A percentile compares a stretch with the other conserved stretches of the same genome.
Conservation (phyloP, 352 stramenopile species). For the Pythium vanterpoolii region DNA sequence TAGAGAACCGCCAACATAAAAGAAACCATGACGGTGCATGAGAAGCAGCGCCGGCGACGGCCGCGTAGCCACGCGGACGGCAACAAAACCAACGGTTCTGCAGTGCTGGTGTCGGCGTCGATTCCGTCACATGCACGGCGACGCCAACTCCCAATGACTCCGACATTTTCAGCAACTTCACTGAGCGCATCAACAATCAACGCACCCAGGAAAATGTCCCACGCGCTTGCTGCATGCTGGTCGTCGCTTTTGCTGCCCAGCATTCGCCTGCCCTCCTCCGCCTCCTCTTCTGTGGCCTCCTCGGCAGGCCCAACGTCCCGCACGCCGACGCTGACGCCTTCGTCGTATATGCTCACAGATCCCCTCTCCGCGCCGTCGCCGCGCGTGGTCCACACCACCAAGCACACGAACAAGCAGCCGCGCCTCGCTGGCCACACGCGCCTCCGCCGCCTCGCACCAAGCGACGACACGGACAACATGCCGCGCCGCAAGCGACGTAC, state of each 20-base stretch:
- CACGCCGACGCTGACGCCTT: slow-evolving; percentile 15
- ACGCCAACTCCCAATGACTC: neutral
- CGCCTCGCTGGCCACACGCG: slow-evolving; percentile 1
- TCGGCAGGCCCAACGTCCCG: slow-evolving; percentile 8
- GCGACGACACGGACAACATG: slow-evolving; percentile 19
- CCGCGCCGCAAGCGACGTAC: slow-evolving; percentile 17
- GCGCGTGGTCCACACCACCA: neutral
- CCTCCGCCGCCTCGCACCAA: slow-evolving; percentile 4
- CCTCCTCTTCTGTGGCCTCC: slow-evolving; percentile 6
- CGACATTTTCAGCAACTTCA: neutral
- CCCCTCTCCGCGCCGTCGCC: slow-evolving; percentile 10
- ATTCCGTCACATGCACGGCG: neutral
- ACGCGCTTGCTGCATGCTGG: slow-evolving; percentile 19
- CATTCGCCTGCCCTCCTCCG: slow-evolving; percentile 9
- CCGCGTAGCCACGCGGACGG: slow-evolving; percentile 14
- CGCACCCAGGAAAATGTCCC: slow-evolving; percentile 6
- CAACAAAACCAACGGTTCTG: neutral
- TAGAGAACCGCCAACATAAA: neutral
- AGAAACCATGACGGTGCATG: slow-evolving; percentile 6
- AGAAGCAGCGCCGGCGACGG: slow-evolving; percentile 15
- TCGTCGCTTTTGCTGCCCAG: slow-evolving; percentile 17
- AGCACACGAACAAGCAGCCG: slow-evolving; percentile 18
- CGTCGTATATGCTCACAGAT: slow-evolving; percentile 22
- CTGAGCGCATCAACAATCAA: neutral
- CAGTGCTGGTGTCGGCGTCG: too few relatives aligned